A percentile compares a stretch with the other conserved stretches of the same genome.
These are phyloP conservation scores for Usnea hakonensis DNA, from an alignment of 495 filamentous ascomycete genomes.

Conservation along the genomic window DNA sequence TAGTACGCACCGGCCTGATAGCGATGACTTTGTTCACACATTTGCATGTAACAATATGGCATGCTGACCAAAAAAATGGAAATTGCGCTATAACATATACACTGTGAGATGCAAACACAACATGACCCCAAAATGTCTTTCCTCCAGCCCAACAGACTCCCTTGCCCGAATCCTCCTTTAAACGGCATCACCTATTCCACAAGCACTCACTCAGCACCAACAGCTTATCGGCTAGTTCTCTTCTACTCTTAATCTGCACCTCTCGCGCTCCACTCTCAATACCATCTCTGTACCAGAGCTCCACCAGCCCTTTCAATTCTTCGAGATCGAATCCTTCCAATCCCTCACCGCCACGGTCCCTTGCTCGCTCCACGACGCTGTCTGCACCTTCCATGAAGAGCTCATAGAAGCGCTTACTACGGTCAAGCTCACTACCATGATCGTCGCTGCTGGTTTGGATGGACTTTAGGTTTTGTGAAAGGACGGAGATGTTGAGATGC, in stretches of 20 bases:
- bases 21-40: too few species aligned
- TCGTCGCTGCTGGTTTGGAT: constrained; percentile 45
- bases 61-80: too few species aligned
- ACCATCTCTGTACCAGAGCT: constrained; percentile 80
- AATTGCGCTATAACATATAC: too few species aligned
- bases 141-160: too few species aligned
- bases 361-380: constrained; percentile 29
- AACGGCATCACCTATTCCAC: constrained; percentile 45
- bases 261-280: constrained; percentile 64
- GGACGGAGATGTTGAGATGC: constrained; percentile 82
- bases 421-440: constrained; percentile 38
- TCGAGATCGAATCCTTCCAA: constrained; percentile 62
- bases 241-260: constrained; percentile 61
- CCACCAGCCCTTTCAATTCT: constrained; percentile 73
- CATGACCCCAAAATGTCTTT: too few species aligned
- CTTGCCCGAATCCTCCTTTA: background rate
- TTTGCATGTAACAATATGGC: too few species aligned
- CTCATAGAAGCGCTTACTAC: constrained; percentile 68
- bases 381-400: constrained; percentile 74
- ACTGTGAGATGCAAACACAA: too few species aligned
- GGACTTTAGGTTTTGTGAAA: constrained; percentile 93
- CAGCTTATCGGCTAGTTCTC: constrained; percentile 66
- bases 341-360: constrained; percentile 29
- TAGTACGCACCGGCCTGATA: too few species aligned
- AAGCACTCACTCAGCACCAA: constrained; percentile 70